phyloP scores from a whole-genome alignment of 1,284 basidiomycete species.

The Chalciporus piperatoides region DNA sequence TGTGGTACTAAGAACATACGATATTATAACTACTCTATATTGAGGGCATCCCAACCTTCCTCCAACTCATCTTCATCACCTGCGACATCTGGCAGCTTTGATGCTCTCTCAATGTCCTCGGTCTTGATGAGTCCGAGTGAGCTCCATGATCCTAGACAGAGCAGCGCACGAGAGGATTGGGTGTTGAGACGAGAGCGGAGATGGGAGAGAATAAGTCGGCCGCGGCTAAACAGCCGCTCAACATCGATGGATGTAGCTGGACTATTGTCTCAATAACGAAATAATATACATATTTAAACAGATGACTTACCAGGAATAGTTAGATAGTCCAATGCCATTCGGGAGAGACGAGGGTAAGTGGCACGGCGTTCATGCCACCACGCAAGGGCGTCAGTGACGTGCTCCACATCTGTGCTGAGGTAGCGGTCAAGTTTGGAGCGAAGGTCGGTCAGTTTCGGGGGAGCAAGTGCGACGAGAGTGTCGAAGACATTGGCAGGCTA shows the following conservation, averaged over 20 bases:
- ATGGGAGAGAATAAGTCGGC: neutral
- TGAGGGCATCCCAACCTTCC: neutral
- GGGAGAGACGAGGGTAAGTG: neutral
- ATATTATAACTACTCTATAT: neutral
- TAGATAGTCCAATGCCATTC: neutral
- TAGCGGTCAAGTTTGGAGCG: conserved; percentile 25
- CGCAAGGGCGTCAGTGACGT: neutral
- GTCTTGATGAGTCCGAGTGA: neutral
- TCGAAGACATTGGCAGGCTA: no score
- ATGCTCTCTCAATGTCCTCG: neutral
- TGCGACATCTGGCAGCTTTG: neutral
- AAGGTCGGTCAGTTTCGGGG: neutral
- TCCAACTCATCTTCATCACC: neutral
- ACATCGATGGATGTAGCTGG: neutral
- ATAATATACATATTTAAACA: neutral
- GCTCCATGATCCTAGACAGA: neutral
- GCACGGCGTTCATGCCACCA: neutral
- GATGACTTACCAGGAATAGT: neutral
- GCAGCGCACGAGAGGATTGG: neutral
- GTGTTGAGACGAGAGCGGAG: neutral
- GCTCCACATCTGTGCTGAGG: conserved; percentile 24
- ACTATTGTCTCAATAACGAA: no score
- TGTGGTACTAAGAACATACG: no score
- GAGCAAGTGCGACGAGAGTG: no score
- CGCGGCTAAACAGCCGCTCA: neutral